Evolutionary conservation across 306 rosid species (phyloP).

Genomic region (Spatholobus suberectus): DNA sequence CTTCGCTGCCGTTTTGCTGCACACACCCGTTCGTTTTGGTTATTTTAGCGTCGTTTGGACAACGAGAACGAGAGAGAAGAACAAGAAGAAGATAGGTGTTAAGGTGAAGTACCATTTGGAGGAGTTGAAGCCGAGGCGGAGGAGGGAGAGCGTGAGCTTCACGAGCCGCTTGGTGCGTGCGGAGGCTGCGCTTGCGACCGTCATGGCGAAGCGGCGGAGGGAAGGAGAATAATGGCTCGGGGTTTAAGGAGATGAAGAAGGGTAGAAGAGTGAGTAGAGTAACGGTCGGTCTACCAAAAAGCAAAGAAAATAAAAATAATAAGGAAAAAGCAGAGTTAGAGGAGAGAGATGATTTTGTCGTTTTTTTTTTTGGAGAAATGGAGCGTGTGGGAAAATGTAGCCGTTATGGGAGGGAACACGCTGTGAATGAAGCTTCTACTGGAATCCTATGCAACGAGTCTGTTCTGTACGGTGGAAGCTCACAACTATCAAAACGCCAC

Average conservation of each 20-base stretch:
- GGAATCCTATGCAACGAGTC: slow-evolving; percentile 49
- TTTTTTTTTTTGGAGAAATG: background rate
- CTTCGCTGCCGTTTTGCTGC: slow-evolving; percentile 96
- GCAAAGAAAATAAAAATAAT: background rate
- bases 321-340: background rate
- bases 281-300: slow-evolving; percentile 52
- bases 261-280: slow-evolving; percentile 17
- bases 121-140: slow-evolving; percentile 80
- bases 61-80: background rate
- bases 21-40: background rate
- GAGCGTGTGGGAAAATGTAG: slow-evolving; percentile 42
- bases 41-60: background rate
- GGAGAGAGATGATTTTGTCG: background rate
- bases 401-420: slow-evolving; percentile 53
- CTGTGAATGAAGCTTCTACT: background rate
- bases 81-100: background rate
- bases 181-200: slow-evolving; percentile 61
- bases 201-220: slow-evolving; percentile 52
- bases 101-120: slow-evolving; percentile 95
- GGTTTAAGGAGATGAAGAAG: slow-evolving; percentile 26
- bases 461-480: background rate
- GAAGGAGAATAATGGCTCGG: background rate
- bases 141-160: slow-evolving; percentile 67
- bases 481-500: background rate
- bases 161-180: slow-evolving; percentile 65